Evolutionary conservation across 2,329 filamentous ascomycete genomes (phyloP), one percentile per base, ranked within the genome.

Genomic region (Pezicula radicicola): DNA sequence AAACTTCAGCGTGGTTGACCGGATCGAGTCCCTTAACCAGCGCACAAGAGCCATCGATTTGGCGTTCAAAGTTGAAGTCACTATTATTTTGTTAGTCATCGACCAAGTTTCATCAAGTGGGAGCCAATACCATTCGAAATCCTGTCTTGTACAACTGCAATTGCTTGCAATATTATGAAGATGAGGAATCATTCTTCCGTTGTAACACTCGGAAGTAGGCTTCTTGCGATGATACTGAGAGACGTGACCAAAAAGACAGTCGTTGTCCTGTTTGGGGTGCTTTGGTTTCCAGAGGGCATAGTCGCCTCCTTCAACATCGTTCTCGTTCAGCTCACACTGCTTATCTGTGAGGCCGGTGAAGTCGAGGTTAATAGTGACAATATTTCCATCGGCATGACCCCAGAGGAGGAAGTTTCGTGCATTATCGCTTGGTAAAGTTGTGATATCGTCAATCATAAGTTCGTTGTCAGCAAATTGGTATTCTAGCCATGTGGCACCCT

Each of bases 381-480:
- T 70, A 51, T 83, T 75, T 46, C 78, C 78, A 35, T 76, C 66
- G 19, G 69, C 75, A 54, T 83, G 79, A 55, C 87, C 90, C 95
- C 94, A 99, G 18, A 99, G 76, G 18, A 99, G 70, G 68, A 99
- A 97, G 66, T 95, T 96, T 50, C 89, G 85, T 18, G 92, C 96
- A 6, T 85, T 90, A 63, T 96, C 94, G 21, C 89, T 93, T 4
- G 89, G 88, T 1, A 97, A 80, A 1, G 93, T 97, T 0, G 91
- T 91, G 57, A 99, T 88, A 63, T 94, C 88, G 16, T 82, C 75
- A 30, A 97, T 83, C 3, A 80, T 75, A 60, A 96, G 82, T 39
- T 91, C 84, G 6, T 83, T 76, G 3, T 88, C 78, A 1, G 79
- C 75, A 67, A 99, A 97, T 54, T 83, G 65, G 68, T 89, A 88